phyloP scores from a whole-genome alignment of 2,329 filamentous ascomycete species.

The Penicillium sp. region DNA sequence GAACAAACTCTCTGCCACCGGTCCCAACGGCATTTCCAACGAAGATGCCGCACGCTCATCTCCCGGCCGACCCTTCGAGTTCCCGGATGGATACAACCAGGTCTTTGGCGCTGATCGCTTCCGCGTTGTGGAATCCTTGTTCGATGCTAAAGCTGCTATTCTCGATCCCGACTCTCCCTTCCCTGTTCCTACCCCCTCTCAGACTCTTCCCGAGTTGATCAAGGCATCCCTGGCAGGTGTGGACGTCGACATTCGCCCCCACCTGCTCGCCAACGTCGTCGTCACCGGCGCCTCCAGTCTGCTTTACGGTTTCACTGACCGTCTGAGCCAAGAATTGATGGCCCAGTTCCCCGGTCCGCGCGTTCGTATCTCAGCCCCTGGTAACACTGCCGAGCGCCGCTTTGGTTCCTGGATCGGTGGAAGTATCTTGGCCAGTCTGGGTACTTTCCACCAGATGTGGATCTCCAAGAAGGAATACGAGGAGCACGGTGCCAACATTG shows the following conservation, averaged over 20 bases:
- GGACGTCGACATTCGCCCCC: conserved; percentile 83
- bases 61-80: conserved; percentile 88
- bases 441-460: conserved; percentile 99
- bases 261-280: conserved; percentile 84
- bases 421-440: conserved; percentile 90
- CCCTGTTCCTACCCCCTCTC: conserved; percentile 63
- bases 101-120: conserved; percentile 89
- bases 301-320: conserved; percentile 88
- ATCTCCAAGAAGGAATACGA: conserved; percentile 97
- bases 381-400: conserved; percentile 81
- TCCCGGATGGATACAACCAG: conserved; percentile 95
- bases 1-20: conserved; percentile 58
- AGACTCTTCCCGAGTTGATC: conserved; percentile 83
- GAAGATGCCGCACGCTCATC: conserved; percentile 72
- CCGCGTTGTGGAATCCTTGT: conserved; percentile 83
- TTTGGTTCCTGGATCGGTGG: conserved; percentile 97
- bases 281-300: conserved; percentile 86
- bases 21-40: conserved; percentile 60
- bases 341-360: conserved; percentile 79
- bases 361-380: conserved; percentile 85
- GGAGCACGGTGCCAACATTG: conserved; percentile 84
- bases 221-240: conserved; percentile 74
- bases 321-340: conserved; percentile 80
- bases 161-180: conserved; percentile 44
- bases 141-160: conserved; percentile 78